Evolutionary conservation across 23 red algal genomes (phyloP), one percentile per base, ranked within the genome.

Genomic region (Gracilaria domingensis): DNA sequence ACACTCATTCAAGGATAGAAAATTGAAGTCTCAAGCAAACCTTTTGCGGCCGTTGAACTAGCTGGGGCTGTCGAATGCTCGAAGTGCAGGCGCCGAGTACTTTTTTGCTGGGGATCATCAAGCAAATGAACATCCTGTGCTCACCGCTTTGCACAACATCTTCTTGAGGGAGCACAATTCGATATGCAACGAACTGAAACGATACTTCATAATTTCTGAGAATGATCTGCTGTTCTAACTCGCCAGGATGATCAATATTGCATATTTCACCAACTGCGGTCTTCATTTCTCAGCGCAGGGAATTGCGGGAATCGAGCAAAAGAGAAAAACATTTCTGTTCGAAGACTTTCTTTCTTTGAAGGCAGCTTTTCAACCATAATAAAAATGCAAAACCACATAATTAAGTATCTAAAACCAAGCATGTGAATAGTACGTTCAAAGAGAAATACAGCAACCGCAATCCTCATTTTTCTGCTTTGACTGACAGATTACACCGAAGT

Each of bases 131-230:
- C 90, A 93, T 49, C 90, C 81, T 13, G 66, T 76, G 28, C 55
- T 93, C 0, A 66, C 79, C 32, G 67, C 79, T 23, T 35, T 93
- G 45, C 90, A 93, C 49, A 93, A 80, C 61, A 44, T 93, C 24
- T 93, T 93, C 53, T 20, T 93, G 32, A 58, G 90, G 8, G 90
- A 93, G 64, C 90, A 93, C 70, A 93, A 93, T 66, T 36, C 28
- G 16, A 59, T 93, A 17, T 54, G 25, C 45, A 48, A 66, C 5
- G 53, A 56, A 49, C 18, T 94, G 70, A 77, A 71, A 75, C 23
- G 38, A 20, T 37, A 35, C 58, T 92, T 55, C 78, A 25, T 50
- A 8, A 16, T 56, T 16, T 94, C 67, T 82, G 66, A 34, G 17
- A 84, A 95, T 64, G 49, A 95, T 11, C 42, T 26, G 9, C 40